A percentile compares a stretch with the other conserved stretches of the same genome.
phyloP scores from a whole-genome alignment of 768 basidiomycete species.

The Boletus sp. region DNA sequence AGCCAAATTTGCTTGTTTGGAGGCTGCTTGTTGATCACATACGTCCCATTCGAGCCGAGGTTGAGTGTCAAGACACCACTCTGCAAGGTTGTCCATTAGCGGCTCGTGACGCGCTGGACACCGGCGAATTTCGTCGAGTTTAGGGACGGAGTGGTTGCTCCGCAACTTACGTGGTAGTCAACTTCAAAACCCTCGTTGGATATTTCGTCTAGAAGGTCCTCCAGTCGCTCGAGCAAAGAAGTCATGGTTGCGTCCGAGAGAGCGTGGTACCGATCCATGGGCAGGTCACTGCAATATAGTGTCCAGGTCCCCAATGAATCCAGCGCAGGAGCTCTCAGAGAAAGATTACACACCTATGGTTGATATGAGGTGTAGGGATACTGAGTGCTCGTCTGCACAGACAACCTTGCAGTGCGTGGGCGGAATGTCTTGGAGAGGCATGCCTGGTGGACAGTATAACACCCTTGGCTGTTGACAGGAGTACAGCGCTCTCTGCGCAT shows the following conservation, averaged over 20 bases:
- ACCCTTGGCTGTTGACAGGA: conserved; percentile 7
- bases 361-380: conserved; percentile 60
- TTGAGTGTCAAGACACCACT: conserved; percentile 87
- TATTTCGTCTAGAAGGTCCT: conserved; percentile 62
- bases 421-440: neutral
- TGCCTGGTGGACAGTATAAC: neutral
- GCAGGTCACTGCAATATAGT: conserved; percentile 42
- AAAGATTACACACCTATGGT: conserved; percentile 44
- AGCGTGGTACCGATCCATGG: conserved; percentile 64
- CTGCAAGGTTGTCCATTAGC: conserved; percentile 40
- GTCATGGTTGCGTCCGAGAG: conserved; percentile 81
- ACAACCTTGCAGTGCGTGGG: neutral
- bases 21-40: conserved; percentile 96
- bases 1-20: conserved; percentile 98
- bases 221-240: conserved; percentile 67
- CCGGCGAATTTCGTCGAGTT: neutral
- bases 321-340: neutral
- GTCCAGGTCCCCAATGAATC: neutral
- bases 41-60: conserved; percentile 76
- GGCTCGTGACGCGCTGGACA: neutral
- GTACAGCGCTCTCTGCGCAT: neutral
- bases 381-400: conserved; percentile 28
- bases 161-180: conserved; percentile 74
- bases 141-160: neutral
- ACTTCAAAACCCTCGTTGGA: conserved; percentile 68